Conservation (phyloP, 225 moss, liverwort and hornwort species). For the Pleurozium schreberi region DNA sequence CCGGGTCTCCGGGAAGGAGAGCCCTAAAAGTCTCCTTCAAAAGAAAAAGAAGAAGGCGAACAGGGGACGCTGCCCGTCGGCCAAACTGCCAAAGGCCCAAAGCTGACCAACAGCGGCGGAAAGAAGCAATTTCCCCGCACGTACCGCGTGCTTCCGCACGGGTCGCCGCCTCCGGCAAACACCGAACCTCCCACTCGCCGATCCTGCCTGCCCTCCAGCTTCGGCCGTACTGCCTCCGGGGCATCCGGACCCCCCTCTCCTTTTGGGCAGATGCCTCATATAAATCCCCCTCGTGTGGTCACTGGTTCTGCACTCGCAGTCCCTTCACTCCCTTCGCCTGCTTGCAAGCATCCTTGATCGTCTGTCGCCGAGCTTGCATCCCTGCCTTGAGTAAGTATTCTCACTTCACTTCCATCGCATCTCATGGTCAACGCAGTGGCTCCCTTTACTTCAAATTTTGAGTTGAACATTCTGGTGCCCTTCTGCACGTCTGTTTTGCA, state of each 20-base stretch:
- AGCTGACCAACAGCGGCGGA: conserved; percentile 2
- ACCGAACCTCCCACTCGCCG: background rate
- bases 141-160: background rate
- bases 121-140: background rate
- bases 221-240: background rate
- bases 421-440: background rate
- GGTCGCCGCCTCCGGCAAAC: background rate
- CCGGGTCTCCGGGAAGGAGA: background rate
- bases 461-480: background rate
- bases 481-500: background rate
- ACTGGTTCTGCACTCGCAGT: background rate
- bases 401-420: background rate
- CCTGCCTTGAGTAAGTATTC: background rate
- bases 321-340: background rate
- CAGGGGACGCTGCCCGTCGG: background rate
- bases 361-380: background rate
- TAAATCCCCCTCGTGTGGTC: background rate
- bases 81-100: background rate
- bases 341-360: background rate
- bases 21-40: too few relatives aligned
- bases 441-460: background rate
- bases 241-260: background rate
- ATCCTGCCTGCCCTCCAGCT: background rate
- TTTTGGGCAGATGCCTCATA: background rate
- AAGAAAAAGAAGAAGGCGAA: background rate